Evolutionary conservation across 192 early-diverging fungal genomes (phyloP).

Genomic region (Ambispora gerdemannii): DNA sequence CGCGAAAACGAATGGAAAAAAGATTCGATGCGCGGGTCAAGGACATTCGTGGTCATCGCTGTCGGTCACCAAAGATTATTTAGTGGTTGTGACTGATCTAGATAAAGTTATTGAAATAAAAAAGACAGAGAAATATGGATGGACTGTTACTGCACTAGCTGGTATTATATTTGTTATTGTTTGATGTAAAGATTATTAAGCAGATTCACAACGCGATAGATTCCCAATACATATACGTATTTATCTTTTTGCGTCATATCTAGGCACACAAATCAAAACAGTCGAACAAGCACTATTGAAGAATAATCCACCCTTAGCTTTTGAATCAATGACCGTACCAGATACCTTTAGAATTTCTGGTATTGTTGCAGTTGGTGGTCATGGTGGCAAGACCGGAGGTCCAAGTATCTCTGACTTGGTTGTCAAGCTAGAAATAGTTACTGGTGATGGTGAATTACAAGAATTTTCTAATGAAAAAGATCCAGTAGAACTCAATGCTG

Average conservation of each 20-base stretch:
- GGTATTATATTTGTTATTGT: neutral
- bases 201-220: no score
- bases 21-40: no score
- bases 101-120: constrained; percentile 15
- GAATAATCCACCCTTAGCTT: constrained; percentile 35
- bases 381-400: constrained; percentile 35
- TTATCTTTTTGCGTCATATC: neutral
- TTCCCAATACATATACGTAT: neutral
- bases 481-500: constrained; percentile 29
- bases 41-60: constrained; percentile 34
- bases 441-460: constrained; percentile 28
- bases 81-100: constrained; percentile 32
- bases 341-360: neutral
- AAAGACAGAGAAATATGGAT: no score
- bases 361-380: neutral
- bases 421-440: constrained; percentile 33
- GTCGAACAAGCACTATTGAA: constrained; percentile 27
- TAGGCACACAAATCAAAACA: constrained; percentile 26
- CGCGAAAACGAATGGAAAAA: no score
- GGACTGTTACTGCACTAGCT: no score
- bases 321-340: constrained; percentile 30
- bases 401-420: constrained; percentile 36
- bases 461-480: constrained; percentile 31
- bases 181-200: no score
- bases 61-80: constrained; percentile 23